Conservation (phyloP, 345 rosid species). For the Psidium friedrichsthalianum region DNA sequence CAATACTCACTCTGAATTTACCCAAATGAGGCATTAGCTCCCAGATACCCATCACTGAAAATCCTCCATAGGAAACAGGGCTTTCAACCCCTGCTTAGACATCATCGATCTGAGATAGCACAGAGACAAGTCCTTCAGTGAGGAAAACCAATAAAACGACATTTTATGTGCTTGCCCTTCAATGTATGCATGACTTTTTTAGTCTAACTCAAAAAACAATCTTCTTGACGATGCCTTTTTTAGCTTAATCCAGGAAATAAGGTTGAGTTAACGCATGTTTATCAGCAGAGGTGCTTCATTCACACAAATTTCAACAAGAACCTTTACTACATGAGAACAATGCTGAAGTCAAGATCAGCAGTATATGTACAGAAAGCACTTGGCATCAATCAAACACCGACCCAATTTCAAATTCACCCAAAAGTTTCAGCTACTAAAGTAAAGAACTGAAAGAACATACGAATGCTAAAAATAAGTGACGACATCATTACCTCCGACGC, state of each 20-base stretch:
- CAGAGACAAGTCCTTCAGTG: not conserved
- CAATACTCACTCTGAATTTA: constrained; percentile 57
- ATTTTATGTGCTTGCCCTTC: not conserved
- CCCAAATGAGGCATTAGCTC: constrained; percentile 75
- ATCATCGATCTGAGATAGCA: constrained; percentile 43
- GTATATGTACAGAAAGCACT: not conserved
- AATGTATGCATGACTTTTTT: not conserved
- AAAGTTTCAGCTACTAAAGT: not conserved
- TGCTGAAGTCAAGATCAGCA: not conserved
- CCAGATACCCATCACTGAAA: constrained; percentile 91
- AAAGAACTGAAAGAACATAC: not conserved
- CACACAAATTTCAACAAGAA: not conserved
- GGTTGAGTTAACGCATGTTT: not conserved
- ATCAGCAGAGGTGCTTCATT: not conserved
- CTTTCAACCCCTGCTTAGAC: constrained; percentile 60
- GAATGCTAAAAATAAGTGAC: not conserved
- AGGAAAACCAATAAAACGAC: no score
- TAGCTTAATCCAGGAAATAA: not conserved
- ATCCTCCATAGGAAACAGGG: constrained; percentile 81
- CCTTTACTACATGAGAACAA: not conserved
- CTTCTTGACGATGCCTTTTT: not conserved
- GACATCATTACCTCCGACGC: constrained; percentile 71
- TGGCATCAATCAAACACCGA: not conserved
- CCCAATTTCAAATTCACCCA: not conserved
- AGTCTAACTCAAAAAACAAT: not conserved